These are phyloP conservation scores for Fraxinus anomala DNA, from an alignment of 257 asterid genomes.

Conservation along the genomic window DNA sequence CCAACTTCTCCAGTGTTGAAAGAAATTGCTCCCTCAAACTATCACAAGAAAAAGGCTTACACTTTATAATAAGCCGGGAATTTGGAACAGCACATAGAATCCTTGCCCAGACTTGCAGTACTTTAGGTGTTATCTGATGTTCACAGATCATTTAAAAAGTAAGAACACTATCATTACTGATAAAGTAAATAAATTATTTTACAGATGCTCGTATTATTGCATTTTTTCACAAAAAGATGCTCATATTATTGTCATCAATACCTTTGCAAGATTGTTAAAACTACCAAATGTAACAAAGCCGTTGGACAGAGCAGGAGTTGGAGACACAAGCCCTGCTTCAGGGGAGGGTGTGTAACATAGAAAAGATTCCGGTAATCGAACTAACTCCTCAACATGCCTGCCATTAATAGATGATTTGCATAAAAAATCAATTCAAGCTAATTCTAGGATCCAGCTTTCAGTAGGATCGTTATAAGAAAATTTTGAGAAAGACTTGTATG, in stretches of 20 bases:
- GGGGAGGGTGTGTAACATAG: slow-evolving; percentile 97
- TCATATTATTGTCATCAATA: slow-evolving; percentile 30
- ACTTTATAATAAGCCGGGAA: slow-evolving; percentile 91
- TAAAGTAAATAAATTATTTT: too few relatives aligned
- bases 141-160: slow-evolving; percentile 23
- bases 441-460: too few relatives aligned
- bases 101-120: slow-evolving; percentile 96
- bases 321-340: slow-evolving; percentile 88
- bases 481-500: too few relatives aligned
- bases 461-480: too few relatives aligned
- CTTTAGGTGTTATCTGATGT: slow-evolving; percentile 86
- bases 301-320: slow-evolving; percentile 85
- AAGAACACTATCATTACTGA: slow-evolving; percentile 10
- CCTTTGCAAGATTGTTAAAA: slow-evolving; percentile 99
- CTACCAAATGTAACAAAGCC: slow-evolving; percentile 97
- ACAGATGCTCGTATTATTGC: too few relatives aligned
- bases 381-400: slow-evolving; percentile 96
- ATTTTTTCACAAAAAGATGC: not conserved
- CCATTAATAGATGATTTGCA: slow-evolving; percentile 26
- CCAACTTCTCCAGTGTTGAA: slow-evolving; percentile 79
- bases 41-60: slow-evolving; percentile 95
- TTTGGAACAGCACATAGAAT: slow-evolving; percentile 90
- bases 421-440: too few relatives aligned
- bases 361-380: slow-evolving; percentile 78
- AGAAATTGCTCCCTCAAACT: slow-evolving; percentile 86